Evolutionary conservation across 2,329 filamentous ascomycete species (phyloP), one percentile per base, ranked within the genome.

Genomic region (Colletotrichum brevisporum): DNA sequence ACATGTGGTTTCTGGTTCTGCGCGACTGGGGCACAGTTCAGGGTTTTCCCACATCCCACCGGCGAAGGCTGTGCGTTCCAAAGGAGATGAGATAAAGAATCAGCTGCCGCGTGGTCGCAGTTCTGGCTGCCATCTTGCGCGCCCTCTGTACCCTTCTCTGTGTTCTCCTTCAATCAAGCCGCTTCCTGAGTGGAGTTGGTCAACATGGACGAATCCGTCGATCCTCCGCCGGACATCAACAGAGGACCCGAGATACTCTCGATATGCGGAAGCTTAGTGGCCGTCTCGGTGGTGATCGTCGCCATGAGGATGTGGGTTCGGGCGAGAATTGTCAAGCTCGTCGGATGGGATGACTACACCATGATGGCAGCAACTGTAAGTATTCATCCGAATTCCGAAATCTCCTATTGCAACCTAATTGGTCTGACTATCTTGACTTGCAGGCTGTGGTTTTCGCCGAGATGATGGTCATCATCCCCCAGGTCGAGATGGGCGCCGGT

Each of bases 241-340:
- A 65, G 75, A 60, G 76, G 76, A 1, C 74, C 75, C 4, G 71
- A 78, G 63, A 78, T 78, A 21, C 75, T 78, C 53, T 73, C 73
- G 2, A 68, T 76, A 54, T 76, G 75, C 66, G 75, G 75, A 16
- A 71, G 72, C 6, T 52, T 77, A 27, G 72, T 74, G 12, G 75
- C 63, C 6, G 21, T 78, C 15, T 71, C 75, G 1, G 63, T 77
- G n/a, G 41, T 74, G 9, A 53, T 73, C 5, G 75, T 78, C 8
- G 13, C 62, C 5, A 18, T 75, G 16, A 73, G 77, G 13, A 57
- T 77, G 21, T 78, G 71, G 65, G 76, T 78, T n/a, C 68, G 76
- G 48, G 69, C 67, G 12, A 71, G n/a, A 13, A 71, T 77, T 21
- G 72, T 76, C 21, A 65, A 72, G 2, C 64, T 70, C 2, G 58